Base-by-base conservation (phyloP, 768 basidiomycete genomes). In the Leccinum variicolor region DNA sequence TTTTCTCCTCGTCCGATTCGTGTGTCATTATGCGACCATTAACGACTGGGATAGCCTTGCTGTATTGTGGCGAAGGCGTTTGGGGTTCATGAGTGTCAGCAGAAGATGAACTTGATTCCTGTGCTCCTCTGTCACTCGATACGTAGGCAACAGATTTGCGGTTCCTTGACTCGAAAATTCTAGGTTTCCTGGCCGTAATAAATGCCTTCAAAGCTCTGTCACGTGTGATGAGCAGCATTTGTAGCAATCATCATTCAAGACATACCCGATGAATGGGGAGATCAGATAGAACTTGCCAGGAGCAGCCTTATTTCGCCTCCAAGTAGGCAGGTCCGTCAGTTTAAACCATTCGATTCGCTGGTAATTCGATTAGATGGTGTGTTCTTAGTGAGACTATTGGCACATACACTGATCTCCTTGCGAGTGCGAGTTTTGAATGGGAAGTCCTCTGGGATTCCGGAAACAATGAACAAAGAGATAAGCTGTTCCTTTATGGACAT, bases 261-360 rank as follows among this genome's bases (percentile, higher is more conserved):
- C 83, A 55, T 75, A 92, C 90, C 77, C 81, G 63, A 99, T 93
- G 76, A 98, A 97, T 4, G 96, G 95, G 1, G 93, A 85, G 36
- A 98, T 94, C 67, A 98, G 79, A 75, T 97, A 99, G 73, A 97
- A 98, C 71, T 90, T 94, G 43, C 90, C 87, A 15, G 79, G 80
- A 56, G 76, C 77, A 34, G 80, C 76, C 67, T 82, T 90, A 69
- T 82, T 88, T 64, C 84, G 84, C 69, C 84, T 93, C 95, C 95
- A 99, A 1, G 92, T 94, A 1, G 96, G 97, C 9, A 99, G 77
- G 69, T 98, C 94, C 19, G 81, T 79, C 52, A 98, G 76, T 58
- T 79, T 84, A 74, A 97, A 97, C 97, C 97, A 99, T 69, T 94
- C 89, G 64, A 98, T 98, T 79, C 92, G 92, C 95, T 98, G 69